Conservation (phyloP, 1,284 basidiomycete genomes). For the Taiwanofungus camphoratus region DNA sequence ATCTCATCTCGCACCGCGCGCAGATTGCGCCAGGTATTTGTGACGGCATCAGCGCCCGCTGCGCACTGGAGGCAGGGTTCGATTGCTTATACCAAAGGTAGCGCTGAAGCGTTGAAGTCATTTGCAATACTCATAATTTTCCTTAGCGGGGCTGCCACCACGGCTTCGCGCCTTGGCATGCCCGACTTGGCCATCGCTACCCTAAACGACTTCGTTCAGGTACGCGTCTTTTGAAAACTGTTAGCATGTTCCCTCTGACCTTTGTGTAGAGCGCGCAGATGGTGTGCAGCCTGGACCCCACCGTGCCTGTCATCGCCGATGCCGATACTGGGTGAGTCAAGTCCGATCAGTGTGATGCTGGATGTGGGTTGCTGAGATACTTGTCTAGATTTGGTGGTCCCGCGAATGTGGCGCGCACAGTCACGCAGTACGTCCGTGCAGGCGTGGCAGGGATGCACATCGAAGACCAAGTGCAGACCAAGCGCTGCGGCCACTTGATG, state of each 20-base stretch:
- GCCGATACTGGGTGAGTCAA: conserved; percentile 64
- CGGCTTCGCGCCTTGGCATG: conserved; percentile 69
- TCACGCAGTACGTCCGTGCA: conserved; percentile 62
- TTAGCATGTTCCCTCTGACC: conserved; percentile 1
- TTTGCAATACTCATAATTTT: not conserved
- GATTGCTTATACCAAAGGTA: conserved; percentile 67
- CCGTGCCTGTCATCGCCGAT: conserved; percentile 71
- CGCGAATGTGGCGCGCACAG: conserved; percentile 71
- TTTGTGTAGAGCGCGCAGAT: conserved; percentile 43
- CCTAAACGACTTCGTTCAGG: conserved; percentile 72
- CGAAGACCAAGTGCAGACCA: conserved; percentile 81
- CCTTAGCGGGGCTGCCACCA: conserved; percentile 67
- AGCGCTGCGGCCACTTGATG: conserved; percentile 76
- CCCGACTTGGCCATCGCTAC: conserved; percentile 79
- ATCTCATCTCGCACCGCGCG: not conserved
- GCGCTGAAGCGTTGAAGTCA: conserved; percentile 3
- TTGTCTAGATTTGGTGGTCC: conserved; percentile 64
- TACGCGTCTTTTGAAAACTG: no score
- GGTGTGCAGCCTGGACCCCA: conserved; percentile 61
- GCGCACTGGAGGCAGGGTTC: conserved; percentile 74
- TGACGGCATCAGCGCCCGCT: conserved; percentile 76
- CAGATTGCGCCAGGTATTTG: conserved; percentile 75
- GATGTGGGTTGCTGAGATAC: not conserved
- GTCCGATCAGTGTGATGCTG: not conserved
- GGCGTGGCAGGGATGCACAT: conserved; percentile 78